Conservation (phyloP, 1,284 basidiomycete genomes). For the Naganishia liquefaciens region DNA sequence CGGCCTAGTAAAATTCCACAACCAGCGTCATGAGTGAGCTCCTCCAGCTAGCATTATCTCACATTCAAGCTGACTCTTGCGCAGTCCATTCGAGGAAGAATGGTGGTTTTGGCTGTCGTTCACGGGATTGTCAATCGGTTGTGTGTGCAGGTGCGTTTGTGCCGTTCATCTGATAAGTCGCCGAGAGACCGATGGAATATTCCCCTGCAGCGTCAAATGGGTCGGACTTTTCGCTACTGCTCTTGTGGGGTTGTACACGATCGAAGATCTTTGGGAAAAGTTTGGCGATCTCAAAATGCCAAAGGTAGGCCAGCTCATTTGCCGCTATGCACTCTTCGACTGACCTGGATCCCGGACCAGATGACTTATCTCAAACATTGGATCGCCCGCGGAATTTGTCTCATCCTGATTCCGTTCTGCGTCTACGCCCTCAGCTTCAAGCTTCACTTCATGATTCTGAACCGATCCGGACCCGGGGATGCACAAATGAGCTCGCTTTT, state of each 20-base stretch:
- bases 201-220: constrained; percentile 82
- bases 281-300: constrained; percentile 95
- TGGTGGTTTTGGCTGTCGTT: constrained; percentile 96
- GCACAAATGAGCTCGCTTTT: constrained; percentile 98
- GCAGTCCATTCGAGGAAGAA: constrained; percentile 82
- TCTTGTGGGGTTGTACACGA: constrained; percentile 90
- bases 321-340: not conserved
- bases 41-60: too few species aligned
- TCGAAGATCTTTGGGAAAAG: constrained; percentile 98
- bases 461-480: constrained; percentile 92
- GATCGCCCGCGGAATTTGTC: constrained; percentile 78
- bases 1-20: constrained; percentile 93
- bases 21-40: constrained; percentile 83
- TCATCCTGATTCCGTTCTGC: constrained; percentile 84
- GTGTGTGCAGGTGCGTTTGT: constrained; percentile 73
- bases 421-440: constrained; percentile 96
- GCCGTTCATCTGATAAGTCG: not conserved
- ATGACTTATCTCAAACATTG: constrained; percentile 86
- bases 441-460: constrained; percentile 90
- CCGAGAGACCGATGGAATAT: not conserved
- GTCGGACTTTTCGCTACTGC: constrained; percentile 93
- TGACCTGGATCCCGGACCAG: constrained; percentile 42
- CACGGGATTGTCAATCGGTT: constrained; percentile 90
- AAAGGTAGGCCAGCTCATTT: constrained; percentile 60
- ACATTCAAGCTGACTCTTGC: not conserved